phyloP scores from a whole-genome alignment of 441 rosid species.

The Gossypium aridum region DNA sequence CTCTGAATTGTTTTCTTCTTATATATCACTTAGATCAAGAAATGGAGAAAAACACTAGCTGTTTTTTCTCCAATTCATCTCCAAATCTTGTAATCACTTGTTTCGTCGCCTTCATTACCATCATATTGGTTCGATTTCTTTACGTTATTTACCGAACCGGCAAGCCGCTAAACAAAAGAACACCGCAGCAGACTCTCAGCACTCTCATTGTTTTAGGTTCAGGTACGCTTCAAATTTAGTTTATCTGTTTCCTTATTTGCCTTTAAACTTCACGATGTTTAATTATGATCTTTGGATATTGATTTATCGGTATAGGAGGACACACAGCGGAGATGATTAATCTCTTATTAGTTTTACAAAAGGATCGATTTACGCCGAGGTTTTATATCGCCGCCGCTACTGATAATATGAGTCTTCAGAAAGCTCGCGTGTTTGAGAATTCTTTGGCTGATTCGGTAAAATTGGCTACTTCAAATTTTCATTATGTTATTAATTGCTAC shows the following conservation, averaged over 20 bases:
- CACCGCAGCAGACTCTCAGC: constrained; percentile 34
- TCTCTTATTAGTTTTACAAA: constrained; percentile 51
- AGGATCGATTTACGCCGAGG: constrained; percentile 60
- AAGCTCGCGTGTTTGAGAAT: constrained; percentile 66
- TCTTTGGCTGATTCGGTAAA: constrained; percentile 37
- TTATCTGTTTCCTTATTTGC: neutral
- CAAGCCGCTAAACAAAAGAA: constrained; percentile 39
- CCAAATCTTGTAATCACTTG: constrained; percentile 12
- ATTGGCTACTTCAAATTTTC: neutral
- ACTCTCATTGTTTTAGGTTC: constrained; percentile 80
- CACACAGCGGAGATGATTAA: constrained; percentile 95
- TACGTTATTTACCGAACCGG: constrained; percentile 41
- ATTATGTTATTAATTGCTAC: neutral
- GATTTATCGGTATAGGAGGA: constrained; percentile 44
- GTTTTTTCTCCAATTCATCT: constrained; percentile 18
- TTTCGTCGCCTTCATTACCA: neutral
- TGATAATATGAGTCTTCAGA: constrained; percentile 92
- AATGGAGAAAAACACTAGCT: constrained; percentile 22
- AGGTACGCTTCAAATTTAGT: constrained; percentile 29
- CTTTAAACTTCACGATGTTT: neutral
- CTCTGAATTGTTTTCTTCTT: neutral
- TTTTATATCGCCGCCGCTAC: constrained; percentile 81
- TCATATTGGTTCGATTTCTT: constrained; percentile 26
- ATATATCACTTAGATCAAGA: neutral
- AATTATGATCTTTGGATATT: neutral